Evolutionary conservation across 495 filamentous ascomycete genomes (phyloP).

Genomic region (Cercophora newfieldiana): DNA sequence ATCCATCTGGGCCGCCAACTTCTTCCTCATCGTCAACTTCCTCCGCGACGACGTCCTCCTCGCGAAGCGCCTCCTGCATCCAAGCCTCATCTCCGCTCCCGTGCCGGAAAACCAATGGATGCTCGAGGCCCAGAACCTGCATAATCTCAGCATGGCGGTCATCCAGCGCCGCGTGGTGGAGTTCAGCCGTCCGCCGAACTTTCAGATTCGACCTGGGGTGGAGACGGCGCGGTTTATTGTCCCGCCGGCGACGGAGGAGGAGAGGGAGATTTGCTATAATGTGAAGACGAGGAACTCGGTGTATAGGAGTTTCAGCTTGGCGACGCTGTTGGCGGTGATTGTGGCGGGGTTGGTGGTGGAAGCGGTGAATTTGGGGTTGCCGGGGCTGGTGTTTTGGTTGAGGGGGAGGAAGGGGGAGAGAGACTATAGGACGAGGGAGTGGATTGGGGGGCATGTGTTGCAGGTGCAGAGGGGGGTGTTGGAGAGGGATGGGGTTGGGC

Average conservation of each 20-base stretch:
- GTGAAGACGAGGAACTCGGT: neutral
- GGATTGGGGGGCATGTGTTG: too few relatives aligned
- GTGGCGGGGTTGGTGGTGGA: too few relatives aligned
- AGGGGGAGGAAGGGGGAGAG: too few relatives aligned
- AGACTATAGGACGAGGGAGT: too few relatives aligned
- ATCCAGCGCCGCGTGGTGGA: neutral
- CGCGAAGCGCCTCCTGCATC: neutral
- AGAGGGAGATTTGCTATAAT: neutral
- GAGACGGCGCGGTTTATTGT: neutral
- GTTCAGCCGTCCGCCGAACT: neutral
- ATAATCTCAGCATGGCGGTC: conserved; percentile 2
- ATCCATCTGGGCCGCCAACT: neutral
- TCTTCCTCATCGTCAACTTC: neutral
- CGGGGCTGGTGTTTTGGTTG: too few relatives aligned
- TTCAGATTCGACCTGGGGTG: neutral
- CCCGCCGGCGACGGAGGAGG: neutral
- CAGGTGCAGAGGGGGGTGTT: too few relatives aligned
- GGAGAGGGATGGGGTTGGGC: too few relatives aligned
- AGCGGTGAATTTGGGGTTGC: too few relatives aligned
- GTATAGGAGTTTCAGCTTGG: neutral
- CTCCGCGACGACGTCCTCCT: neutral
- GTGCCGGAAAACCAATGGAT: neutral
- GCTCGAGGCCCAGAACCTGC: neutral
- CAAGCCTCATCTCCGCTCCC: neutral
- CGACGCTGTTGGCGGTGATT: neutral